A percentile compares a stretch with the other conserved stretches of the same genome.
Conservation (phyloP, 345 rosid species). For the Rhizophora apiculata region DNA sequence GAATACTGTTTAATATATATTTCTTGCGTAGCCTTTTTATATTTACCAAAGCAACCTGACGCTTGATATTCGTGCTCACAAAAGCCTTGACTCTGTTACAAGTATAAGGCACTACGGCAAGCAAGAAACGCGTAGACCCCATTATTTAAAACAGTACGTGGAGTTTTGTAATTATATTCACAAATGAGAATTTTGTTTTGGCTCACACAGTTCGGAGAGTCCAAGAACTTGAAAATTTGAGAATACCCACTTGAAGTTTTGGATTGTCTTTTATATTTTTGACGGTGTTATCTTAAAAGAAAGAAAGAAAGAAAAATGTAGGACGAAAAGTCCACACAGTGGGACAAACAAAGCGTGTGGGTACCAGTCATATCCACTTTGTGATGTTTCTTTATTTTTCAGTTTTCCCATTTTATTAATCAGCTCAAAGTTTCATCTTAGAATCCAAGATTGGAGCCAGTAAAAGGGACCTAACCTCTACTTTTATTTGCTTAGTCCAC, state of each 20-base stretch:
- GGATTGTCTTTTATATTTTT: neutral
- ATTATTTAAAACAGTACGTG: neutral
- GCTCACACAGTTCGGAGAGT: neutral
- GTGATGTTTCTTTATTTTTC: neutral
- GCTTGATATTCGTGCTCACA: no score
- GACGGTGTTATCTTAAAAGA: slow-evolving; percentile 7
- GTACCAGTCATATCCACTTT: slow-evolving; percentile 19
- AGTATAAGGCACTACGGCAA: slow-evolving; percentile 28
- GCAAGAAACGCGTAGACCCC: neutral
- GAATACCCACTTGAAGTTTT: neutral
- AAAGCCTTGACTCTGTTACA: no score
- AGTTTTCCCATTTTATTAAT: no score
- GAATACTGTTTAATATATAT: no score
- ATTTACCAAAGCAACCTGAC: no score
- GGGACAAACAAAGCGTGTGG: slow-evolving; percentile 47
- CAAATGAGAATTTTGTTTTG: neutral
- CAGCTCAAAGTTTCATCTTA: slow-evolving; percentile 20
- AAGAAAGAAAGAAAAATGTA: slow-evolving; percentile 7
- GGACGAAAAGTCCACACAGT: slow-evolving; percentile 37
- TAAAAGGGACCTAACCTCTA: neutral
- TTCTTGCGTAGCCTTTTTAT: no score
- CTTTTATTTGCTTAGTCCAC: neutral
- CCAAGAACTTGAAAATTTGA: neutral
- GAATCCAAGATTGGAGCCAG: neutral
- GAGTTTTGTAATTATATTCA: no score